Evolutionary conservation across 2,329 filamentous ascomycete species (phyloP).

Genomic region (Triangularia setosa): DNA sequence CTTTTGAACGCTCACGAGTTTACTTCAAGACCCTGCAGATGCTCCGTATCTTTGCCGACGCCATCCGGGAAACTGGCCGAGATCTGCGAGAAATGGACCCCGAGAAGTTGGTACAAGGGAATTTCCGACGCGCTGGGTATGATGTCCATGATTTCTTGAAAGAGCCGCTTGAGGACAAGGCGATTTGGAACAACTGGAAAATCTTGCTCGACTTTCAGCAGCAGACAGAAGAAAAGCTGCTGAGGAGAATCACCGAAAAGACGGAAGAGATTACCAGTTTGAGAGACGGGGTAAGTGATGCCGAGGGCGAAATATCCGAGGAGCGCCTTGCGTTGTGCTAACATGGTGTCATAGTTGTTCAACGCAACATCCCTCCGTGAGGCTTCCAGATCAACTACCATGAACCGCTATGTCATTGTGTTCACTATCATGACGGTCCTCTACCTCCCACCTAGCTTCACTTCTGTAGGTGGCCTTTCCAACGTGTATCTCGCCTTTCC

Average conservation of each 20-base stretch:
- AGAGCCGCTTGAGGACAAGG: not conserved
- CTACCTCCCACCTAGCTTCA: constrained; percentile 6
- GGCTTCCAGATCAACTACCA: constrained; percentile 7
- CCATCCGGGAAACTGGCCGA: constrained; percentile 6
- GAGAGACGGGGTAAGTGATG: constrained; percentile 11
- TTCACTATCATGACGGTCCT: constrained; percentile 16
- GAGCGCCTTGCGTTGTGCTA: not conserved
- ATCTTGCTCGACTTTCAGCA: not conserved
- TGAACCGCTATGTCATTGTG: constrained; percentile 16
- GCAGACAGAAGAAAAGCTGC: not conserved
- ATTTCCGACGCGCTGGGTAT: not conserved
- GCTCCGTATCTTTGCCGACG: constrained; percentile 8
- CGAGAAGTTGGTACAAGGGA: not conserved
- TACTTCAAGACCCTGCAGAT: constrained; percentile 14
- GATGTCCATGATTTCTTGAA: not conserved
- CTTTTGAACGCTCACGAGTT: constrained; percentile 5
- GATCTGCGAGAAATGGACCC: constrained; percentile 4
- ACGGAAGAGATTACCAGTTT: constrained; percentile 15
- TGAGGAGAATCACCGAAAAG: constrained; percentile 2
- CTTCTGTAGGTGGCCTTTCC: constrained; percentile 1
- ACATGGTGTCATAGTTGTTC: constrained; percentile 10
- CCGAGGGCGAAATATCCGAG: too few relatives aligned
- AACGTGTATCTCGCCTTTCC: not conserved
- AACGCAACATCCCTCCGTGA: constrained; percentile 16
- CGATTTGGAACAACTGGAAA: constrained; percentile 12